Evolutionary conservation across 192 early-diverging fungal species (phyloP).

Genomic region (Entophlyctis helioformis): DNA sequence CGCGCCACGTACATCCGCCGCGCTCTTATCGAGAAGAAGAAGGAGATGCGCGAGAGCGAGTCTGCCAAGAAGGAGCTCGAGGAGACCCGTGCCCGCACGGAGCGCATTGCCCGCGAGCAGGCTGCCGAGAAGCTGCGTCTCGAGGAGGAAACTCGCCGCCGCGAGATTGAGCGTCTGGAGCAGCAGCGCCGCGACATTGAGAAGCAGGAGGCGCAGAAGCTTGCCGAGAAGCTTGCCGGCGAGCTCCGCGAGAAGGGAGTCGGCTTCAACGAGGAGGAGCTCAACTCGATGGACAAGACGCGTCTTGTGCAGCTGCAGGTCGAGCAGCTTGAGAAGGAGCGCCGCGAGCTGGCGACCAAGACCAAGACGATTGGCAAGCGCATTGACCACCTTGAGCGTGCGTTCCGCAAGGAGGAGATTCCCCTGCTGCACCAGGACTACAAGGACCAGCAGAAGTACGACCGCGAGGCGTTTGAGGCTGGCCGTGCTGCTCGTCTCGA

Average conservation of each 20-base stretch:
- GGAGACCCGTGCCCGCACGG: slow-evolving; percentile 23
- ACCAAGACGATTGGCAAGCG: slow-evolving; percentile 63
- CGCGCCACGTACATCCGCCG: slow-evolving; percentile 61
- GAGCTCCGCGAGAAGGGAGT: slow-evolving; percentile 36
- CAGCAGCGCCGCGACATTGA: slow-evolving; percentile 71
- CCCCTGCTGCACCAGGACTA: slow-evolving; percentile 85
- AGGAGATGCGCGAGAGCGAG: slow-evolving; percentile 55
- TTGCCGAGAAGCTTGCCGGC: slow-evolving; percentile 58
- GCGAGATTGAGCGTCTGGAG: slow-evolving; percentile 69
- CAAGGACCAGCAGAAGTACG: slow-evolving; percentile 74
- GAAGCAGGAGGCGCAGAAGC: slow-evolving; percentile 67
- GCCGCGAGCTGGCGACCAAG: slow-evolving; percentile 63
- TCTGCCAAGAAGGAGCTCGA: slow-evolving; percentile 20
- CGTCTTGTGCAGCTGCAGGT: slow-evolving; percentile 73
- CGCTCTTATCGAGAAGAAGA: slow-evolving; percentile 85
- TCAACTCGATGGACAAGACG: slow-evolving; percentile 71
- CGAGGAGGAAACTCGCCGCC: slow-evolving; percentile 71
- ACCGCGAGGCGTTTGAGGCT: slow-evolving; percentile 65
- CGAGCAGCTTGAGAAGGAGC: slow-evolving; percentile 83
- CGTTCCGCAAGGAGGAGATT: slow-evolving; percentile 81
- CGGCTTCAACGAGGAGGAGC: slow-evolving; percentile 47
- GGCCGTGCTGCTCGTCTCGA: slow-evolving; percentile 58
- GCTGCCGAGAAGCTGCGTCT: slow-evolving; percentile 71
- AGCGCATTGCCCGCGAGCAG: slow-evolving; percentile 61
- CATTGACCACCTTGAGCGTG: slow-evolving; percentile 87